A percentile compares a stretch with the other conserved stretches of the same genome.
These are phyloP conservation scores for Tetracentron sinense DNA, from an alignment of 164 flowering plant species.

Conservation along the genomic window DNA sequence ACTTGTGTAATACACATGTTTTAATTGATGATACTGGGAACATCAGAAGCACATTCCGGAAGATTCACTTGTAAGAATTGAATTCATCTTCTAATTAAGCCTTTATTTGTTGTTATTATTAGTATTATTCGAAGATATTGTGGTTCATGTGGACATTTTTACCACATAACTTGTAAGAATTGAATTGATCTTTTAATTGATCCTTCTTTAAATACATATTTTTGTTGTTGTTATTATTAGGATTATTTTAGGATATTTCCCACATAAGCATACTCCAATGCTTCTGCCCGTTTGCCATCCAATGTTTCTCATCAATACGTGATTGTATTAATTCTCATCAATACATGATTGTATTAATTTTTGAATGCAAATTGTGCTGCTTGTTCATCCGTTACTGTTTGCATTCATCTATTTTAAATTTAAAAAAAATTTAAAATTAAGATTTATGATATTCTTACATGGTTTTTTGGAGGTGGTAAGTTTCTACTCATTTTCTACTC, in stretches of 20 bases:
- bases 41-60: slow-evolving; percentile 65
- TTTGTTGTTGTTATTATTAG: background rate
- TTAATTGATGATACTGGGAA: slow-evolving; percentile 72
- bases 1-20: slow-evolving; percentile 79
- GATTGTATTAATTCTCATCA: background rate
- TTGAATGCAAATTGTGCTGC: background rate
- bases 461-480: no score
- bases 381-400: slow-evolving; percentile 8
- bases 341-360: background rate
- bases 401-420: no score
- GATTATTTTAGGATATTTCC: background rate
- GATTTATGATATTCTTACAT: no score
- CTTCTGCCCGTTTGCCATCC: background rate
- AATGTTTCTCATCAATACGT: background rate
- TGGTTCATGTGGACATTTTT: background rate
- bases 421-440: background rate
- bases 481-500: no score
- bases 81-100: background rate
- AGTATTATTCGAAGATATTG: background rate
- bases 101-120: background rate
- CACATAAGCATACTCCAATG: background rate
- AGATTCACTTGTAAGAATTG: slow-evolving; percentile 73
- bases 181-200: background rate
- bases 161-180: slow-evolving; percentile 54
- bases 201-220: no score